Base-by-base conservation (phyloP, 2,329 filamentous ascomycete species). In the Xylaria sp. region DNA sequence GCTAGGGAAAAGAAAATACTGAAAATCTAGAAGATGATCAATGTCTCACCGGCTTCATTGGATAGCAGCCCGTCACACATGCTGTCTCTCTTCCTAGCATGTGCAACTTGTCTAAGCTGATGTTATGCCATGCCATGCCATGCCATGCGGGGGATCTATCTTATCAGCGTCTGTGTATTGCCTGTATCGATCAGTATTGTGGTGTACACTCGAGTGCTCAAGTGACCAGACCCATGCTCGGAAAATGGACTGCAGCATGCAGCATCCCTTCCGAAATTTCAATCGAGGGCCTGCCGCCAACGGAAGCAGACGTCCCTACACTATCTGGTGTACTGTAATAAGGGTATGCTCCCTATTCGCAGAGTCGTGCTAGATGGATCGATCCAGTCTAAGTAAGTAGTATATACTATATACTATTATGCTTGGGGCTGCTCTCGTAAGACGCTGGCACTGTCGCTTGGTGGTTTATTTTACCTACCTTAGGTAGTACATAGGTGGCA, bases 211-310 rank as follows among this genome's bases (percentile, higher is more conserved):
- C 29, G 54, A 59, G 44, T 44, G 62, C 47, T 70, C 68, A 69
- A 72, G 62, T 68, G 68, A 72, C 63, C 63, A 55, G 51, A 65
- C 54, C 68, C 65, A 63, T 70, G 68, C 42, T 72, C 70, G 70
- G 70, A 66, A 72, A 70, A 70, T 61, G 70, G 65, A 69, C 70
- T 66, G 68, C 68, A 68, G 61, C 65, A 72, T 72, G 70, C 70
- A 72, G 68, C 70, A 72, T 66, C 65, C 70, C 70, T 72, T 72
- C 70, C 70, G 70, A 72, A 68, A 70, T 70, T 70, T 68, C 65
- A 63, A 55, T 71, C 63, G 54, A 60, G 65, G 62, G 58, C 57
- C 57, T 66, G 59, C 48, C 60, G 53, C 58, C 59, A 58, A 32
- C 60, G 47, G 55, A 68, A 64, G 61, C 47, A 66, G 60, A 65